These are phyloP conservation scores for Aspergillus tanneri DNA, from an alignment of 2,329 filamentous ascomycete genomes.

Conservation along the genomic window DNA sequence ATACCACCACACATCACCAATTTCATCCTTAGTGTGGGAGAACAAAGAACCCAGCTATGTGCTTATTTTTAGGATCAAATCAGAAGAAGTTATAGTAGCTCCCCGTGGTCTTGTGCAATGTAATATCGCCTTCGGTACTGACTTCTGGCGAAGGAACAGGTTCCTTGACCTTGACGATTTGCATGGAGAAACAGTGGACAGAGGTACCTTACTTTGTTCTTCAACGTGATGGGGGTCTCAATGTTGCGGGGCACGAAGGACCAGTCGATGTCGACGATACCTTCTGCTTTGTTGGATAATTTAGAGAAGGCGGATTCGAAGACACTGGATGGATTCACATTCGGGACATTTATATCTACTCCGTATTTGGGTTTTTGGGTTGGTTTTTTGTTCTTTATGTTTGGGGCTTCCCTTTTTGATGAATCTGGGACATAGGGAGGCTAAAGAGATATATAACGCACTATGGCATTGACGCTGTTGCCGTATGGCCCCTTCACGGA, in stretches of 20 bases:
- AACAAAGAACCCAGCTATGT: too few relatives aligned
- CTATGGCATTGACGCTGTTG: slow-evolving; percentile 63
- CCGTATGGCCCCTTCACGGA: slow-evolving; percentile 53
- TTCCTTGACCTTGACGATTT: slow-evolving; percentile 63
- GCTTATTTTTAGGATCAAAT: too few relatives aligned
- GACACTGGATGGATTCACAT: slow-evolving; percentile 54
- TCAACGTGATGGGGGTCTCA: slow-evolving; percentile 49
- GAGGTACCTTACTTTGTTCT: slow-evolving; percentile 53
- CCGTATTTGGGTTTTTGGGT: slow-evolving; percentile 40
- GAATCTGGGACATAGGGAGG: neutral
- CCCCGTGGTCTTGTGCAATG: slow-evolving; percentile 58
- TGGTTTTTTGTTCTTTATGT: too few relatives aligned
- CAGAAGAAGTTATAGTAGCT: slow-evolving; percentile 62
- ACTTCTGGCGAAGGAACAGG: slow-evolving; percentile 59
- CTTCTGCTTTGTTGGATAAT: slow-evolving; percentile 47
- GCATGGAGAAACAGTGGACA: slow-evolving; percentile 59
- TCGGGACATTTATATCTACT: slow-evolving; percentile 60
- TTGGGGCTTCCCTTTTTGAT: too few relatives aligned
- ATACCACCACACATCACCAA: too few relatives aligned
- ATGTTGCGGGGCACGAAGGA: slow-evolving; percentile 54
- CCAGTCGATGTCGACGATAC: slow-evolving; percentile 54
- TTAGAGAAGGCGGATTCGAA: slow-evolving; percentile 53
- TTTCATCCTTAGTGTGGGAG: too few relatives aligned
- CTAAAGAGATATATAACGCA: slow-evolving; percentile 34
- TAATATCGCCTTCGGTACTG: slow-evolving; percentile 58